Percentiles rank a stretch among this genome's conserved stretches.
These are phyloP conservation scores for Fusarium bulbicola DNA, from an alignment of 2,329 filamentous ascomycete genomes.

Conservation along the genomic window DNA sequence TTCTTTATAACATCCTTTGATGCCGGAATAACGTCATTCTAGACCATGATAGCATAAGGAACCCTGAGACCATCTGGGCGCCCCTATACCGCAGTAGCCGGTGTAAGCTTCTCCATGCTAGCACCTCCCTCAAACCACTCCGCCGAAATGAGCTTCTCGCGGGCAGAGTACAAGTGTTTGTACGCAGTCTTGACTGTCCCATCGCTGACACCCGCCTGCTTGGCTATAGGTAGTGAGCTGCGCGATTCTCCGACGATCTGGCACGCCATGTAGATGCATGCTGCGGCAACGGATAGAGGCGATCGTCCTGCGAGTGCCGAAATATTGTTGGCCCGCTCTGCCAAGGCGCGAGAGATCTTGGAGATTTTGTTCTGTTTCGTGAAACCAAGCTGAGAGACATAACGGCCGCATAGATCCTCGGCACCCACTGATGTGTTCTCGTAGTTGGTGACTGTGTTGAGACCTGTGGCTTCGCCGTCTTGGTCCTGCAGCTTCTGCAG, in stretches of 20 bases:
- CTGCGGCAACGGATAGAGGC: slow-evolving; percentile 90
- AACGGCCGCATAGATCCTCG: slow-evolving; percentile 86
- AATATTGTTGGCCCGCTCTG: slow-evolving; percentile 78
- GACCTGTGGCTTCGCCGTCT: slow-evolving; percentile 56
- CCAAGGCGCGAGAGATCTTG: slow-evolving; percentile 81
- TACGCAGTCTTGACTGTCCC: slow-evolving; percentile 97
- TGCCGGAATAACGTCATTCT: neutral
- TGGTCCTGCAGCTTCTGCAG: slow-evolving; percentile 76
- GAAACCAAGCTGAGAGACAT: slow-evolving; percentile 83
- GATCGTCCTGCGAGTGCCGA: slow-evolving; percentile 91
- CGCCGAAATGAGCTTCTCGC: slow-evolving; percentile 77
- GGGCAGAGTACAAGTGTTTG: slow-evolving; percentile 81
- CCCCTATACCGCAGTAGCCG: slow-evolving; percentile 26
- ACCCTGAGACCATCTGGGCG: neutral
- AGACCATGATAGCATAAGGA: neutral
- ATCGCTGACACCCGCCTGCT: slow-evolving; percentile 89
- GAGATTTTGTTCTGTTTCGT: slow-evolving; percentile 78
- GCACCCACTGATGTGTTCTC: slow-evolving; percentile 82
- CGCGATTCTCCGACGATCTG: slow-evolving; percentile 83
- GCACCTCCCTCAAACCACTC: slow-evolving; percentile 80
- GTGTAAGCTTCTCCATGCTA: slow-evolving; percentile 75
- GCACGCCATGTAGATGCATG: slow-evolving; percentile 96
- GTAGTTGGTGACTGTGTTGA: slow-evolving; percentile 73
- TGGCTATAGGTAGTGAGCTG: slow-evolving; percentile 84
- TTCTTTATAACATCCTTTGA: neutral